These are phyloP conservation scores for Fusarium humuli DNA, from an alignment of 2,329 filamentous ascomycete species.

Conservation along the genomic window DNA sequence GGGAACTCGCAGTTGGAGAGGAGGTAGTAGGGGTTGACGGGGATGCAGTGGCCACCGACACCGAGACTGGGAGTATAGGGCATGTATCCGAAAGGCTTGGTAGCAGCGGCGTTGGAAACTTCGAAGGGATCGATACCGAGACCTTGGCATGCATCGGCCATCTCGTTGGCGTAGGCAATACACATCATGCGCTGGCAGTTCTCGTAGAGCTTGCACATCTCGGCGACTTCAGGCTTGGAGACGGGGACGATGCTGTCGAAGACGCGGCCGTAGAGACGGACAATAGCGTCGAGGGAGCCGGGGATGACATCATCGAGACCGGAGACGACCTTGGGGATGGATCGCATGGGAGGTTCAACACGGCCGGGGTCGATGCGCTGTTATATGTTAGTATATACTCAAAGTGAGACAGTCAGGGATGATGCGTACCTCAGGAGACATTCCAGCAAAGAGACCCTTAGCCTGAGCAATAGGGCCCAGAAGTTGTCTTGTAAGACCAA, in stretches of 20 bases:
- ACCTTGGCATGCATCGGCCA: slow-evolving; percentile 61
- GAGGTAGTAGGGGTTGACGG: slow-evolving; percentile 65
- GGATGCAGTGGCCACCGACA: slow-evolving; percentile 67
- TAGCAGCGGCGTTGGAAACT: slow-evolving; percentile 59
- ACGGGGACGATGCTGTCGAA: slow-evolving; percentile 62
- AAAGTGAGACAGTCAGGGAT: rapidly evolving
- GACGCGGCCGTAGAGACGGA: slow-evolving; percentile 56
- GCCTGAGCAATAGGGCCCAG: slow-evolving; percentile 57
- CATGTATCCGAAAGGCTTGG: slow-evolving; percentile 65
- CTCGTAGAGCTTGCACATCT: slow-evolving; percentile 68
- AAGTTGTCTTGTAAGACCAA: slow-evolving; percentile 65
- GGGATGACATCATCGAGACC: slow-evolving; percentile 60
- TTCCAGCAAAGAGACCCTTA: slow-evolving; percentile 58
- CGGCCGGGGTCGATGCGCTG: slow-evolving; percentile 65
- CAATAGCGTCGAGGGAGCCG: slow-evolving; percentile 57
- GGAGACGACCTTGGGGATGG: slow-evolving; percentile 65
- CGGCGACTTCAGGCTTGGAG: slow-evolving; percentile 63
- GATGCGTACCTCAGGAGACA: slow-evolving; percentile 56
- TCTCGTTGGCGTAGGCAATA: slow-evolving; percentile 66
- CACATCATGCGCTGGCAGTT: slow-evolving; percentile 67
- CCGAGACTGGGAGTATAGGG: slow-evolving; percentile 60
- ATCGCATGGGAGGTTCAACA: slow-evolving; percentile 51
- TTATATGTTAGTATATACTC: background rate
- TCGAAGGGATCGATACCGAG: slow-evolving; percentile 62
- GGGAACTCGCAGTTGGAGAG: slow-evolving; percentile 60